Evolutionary conservation across 73 alveolate genomes (phyloP).

Genomic region (Tetrahymena elliotti): DNA sequence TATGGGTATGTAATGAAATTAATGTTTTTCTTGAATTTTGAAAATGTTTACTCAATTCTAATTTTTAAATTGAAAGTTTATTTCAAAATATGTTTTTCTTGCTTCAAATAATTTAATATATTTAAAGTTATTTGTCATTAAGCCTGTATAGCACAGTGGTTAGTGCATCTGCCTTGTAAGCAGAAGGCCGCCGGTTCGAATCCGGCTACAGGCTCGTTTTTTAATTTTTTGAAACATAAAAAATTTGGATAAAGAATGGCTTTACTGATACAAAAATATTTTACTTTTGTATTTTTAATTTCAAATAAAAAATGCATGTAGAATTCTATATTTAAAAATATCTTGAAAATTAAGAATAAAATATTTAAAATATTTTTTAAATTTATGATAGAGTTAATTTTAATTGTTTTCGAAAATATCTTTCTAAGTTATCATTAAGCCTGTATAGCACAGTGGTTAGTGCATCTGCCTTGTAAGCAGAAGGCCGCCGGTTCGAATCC

Average conservation of each 20-base stretch:
- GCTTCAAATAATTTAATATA: background rate
- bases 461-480: background rate
- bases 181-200: slow-evolving; percentile 4
- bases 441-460: background rate
- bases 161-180: slow-evolving; percentile 2
- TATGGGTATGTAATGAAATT: no score
- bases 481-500: slow-evolving; percentile 1
- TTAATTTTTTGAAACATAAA: background rate
- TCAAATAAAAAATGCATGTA: no score
- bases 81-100: background rate
- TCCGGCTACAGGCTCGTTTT: background rate
- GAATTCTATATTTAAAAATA: no score
- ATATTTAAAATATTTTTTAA: no score
- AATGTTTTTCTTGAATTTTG: no score
- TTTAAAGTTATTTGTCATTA: background rate
- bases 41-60: no score
- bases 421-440: background rate
- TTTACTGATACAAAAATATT: no score
- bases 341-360: no score
- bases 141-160: slow-evolving; percentile 2
- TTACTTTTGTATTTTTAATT: no score
- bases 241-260: background rate
- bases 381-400: background rate
- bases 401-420: background rate
- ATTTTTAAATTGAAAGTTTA: no score